Conservation (phyloP, 306 rosid species). For the Acacia acuminata region DNA sequence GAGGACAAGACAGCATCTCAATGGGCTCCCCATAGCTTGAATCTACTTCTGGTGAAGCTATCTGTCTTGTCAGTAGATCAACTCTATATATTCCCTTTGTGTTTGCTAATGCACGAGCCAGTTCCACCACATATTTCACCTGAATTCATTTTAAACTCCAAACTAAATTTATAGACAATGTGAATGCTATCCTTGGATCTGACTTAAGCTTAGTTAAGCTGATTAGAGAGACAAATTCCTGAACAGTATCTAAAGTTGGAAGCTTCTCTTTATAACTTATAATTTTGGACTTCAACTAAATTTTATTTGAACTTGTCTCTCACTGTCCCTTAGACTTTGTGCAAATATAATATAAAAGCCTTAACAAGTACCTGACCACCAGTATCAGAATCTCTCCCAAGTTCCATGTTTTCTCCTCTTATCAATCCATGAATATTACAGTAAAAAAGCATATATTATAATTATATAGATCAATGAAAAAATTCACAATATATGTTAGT, state of each 20-base stretch:
- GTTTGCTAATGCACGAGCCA: slow-evolving; percentile 76
- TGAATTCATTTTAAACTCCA: slow-evolving; percentile 21
- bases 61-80: slow-evolving; percentile 77
- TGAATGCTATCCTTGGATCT: not conserved
- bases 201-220: not conserved
- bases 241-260: not conserved
- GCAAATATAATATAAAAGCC: not conserved
- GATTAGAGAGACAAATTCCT: not conserved
- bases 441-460: too few species aligned
- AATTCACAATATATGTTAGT: not conserved
- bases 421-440: slow-evolving; percentile 75
- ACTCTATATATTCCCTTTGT: slow-evolving; percentile 76
- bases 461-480: too few species aligned
- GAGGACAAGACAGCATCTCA: slow-evolving; percentile 73
- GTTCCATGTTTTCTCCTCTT: slow-evolving; percentile 89
- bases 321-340: not conserved
- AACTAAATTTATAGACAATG: not conserved
- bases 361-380: slow-evolving; percentile 70
- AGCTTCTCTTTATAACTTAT: not conserved
- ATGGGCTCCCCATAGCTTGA: slow-evolving; percentile 74
- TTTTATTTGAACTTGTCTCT: not conserved
- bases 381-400: slow-evolving; percentile 84
- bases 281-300: not conserved
- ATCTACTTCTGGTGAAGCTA: slow-evolving; percentile 68
- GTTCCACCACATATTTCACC: slow-evolving; percentile 85